Evolutionary conservation across 768 basidiomycete genomes (phyloP).

Genomic region (Boletus sp.): DNA sequence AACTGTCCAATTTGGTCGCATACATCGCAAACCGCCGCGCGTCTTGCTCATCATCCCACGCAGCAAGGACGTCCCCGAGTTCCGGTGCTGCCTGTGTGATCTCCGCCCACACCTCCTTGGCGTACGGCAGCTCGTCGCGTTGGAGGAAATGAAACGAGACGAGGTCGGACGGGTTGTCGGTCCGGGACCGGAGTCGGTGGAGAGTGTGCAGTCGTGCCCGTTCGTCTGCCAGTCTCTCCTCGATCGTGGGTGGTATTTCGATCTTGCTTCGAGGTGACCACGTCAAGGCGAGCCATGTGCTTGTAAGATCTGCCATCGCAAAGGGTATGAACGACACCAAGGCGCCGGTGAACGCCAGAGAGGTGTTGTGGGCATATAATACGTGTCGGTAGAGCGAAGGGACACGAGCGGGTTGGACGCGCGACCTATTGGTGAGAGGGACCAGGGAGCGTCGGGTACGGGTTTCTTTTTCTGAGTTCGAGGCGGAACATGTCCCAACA

Average conservation of each 20-base stretch:
- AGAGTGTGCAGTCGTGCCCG: slow-evolving; percentile 31
- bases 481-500: neutral
- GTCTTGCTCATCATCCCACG: slow-evolving; percentile 31
- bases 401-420: slow-evolving; percentile 36
- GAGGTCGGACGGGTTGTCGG: slow-evolving; percentile 27
- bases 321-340: slow-evolving; percentile 48
- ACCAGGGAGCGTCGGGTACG: slow-evolving; percentile 10
- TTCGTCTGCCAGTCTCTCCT: slow-evolving; percentile 39
- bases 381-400: slow-evolving; percentile 45
- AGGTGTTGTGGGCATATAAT: slow-evolving; percentile 46
- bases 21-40: slow-evolving; percentile 27
- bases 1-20: slow-evolving; percentile 26
- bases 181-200: slow-evolving; percentile 16
- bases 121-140: slow-evolving; percentile 23
- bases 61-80: slow-evolving; percentile 17
- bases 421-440: slow-evolving; percentile 28
- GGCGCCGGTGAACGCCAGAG: slow-evolving; percentile 47
- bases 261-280: slow-evolving; percentile 32
- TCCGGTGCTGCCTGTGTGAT: slow-evolving; percentile 10
- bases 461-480: neutral
- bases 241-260: slow-evolving; percentile 34
- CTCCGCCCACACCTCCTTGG: slow-evolving; percentile 15
- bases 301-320: slow-evolving; percentile 46
- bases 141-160: slow-evolving; percentile 27
- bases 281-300: slow-evolving; percentile 47